These are phyloP conservation scores for Ogataea glucozyma DNA, from an alignment of 805 yeast genomes.

Conservation along the genomic window DNA sequence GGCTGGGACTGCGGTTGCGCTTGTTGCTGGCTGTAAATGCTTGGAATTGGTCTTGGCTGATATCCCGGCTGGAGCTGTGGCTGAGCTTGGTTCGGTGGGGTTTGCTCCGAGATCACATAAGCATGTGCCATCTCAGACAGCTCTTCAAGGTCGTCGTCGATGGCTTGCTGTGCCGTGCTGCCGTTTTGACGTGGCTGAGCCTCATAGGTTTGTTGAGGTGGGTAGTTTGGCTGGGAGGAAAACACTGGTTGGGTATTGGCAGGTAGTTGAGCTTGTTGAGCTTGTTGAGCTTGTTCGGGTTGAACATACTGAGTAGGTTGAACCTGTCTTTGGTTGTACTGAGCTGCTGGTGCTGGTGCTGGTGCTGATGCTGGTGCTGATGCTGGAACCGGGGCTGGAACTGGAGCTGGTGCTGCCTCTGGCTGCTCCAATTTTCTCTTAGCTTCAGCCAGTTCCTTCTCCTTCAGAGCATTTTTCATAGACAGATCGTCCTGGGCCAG, in stretches of 20 bases:
- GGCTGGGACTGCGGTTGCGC: slow-evolving; percentile 27
- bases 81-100: slow-evolving; percentile 21
- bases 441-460: slow-evolving; percentile 26
- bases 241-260: too few relatives aligned
- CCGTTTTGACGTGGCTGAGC: slow-evolving; percentile 15
- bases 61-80: slow-evolving; percentile 23
- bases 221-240: slow-evolving; percentile 9
- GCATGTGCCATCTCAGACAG: slow-evolving; percentile 35
- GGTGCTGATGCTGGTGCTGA: slow-evolving; percentile 24
- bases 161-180: slow-evolving; percentile 16
- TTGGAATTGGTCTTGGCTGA: slow-evolving; percentile 24
- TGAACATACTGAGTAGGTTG: background rate
- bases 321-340: slow-evolving; percentile 21
- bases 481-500: slow-evolving; percentile 29
- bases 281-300: slow-evolving; percentile 1
- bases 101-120: slow-evolving; percentile 30
- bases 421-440: slow-evolving; percentile 29
- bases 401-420: slow-evolving; percentile 10
- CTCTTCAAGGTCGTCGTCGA: slow-evolving; percentile 34
- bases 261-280: background rate
- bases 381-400: slow-evolving; percentile 22
- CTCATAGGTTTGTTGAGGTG: too few relatives aligned
- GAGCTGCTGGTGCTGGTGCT: slow-evolving; percentile 4
- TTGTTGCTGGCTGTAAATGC: slow-evolving; percentile 22
- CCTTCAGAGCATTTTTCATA: slow-evolving; percentile 31